phyloP scores from a whole-genome alignment of 176 grass and related monocot genomes.

The Carex parvula region DNA sequence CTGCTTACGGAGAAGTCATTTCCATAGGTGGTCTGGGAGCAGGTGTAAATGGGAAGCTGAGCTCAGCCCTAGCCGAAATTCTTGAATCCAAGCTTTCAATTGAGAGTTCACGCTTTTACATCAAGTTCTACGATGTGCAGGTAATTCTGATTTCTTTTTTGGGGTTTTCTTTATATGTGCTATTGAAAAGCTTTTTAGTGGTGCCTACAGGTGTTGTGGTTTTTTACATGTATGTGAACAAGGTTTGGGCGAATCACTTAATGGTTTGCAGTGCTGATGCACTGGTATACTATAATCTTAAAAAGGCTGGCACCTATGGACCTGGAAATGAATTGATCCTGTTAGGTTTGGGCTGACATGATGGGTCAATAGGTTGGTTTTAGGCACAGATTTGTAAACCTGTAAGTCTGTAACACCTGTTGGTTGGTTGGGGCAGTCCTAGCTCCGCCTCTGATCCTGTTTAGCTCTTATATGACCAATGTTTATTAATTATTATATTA shows the following conservation, averaged over 20 bases:
- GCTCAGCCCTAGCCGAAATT: slow-evolving; percentile 34
- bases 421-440: background rate
- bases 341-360: background rate
- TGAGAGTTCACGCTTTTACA: slow-evolving; percentile 37
- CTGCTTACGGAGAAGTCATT: slow-evolving; percentile 45
- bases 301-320: background rate
- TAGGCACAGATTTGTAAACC: background rate
- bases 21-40: slow-evolving; percentile 41
- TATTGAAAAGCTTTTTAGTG: background rate
- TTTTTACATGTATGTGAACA: background rate
- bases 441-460: too few relatives aligned
- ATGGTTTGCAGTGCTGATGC: background rate
- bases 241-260: background rate
- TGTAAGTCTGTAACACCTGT: background rate
- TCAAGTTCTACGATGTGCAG: slow-evolving; percentile 54
- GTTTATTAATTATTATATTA: background rate
- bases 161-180: background rate
- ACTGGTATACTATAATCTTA: slow-evolving; percentile 8
- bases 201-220: background rate
- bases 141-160: slow-evolving; percentile 10
- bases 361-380: background rate
- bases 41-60: slow-evolving; percentile 42
- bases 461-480: background rate
- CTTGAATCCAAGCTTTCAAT: slow-evolving; percentile 43
- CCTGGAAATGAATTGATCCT: background rate